phyloP scores from a whole-genome alignment of 345 rosid genomes.

The Passiflora organensis region DNA sequence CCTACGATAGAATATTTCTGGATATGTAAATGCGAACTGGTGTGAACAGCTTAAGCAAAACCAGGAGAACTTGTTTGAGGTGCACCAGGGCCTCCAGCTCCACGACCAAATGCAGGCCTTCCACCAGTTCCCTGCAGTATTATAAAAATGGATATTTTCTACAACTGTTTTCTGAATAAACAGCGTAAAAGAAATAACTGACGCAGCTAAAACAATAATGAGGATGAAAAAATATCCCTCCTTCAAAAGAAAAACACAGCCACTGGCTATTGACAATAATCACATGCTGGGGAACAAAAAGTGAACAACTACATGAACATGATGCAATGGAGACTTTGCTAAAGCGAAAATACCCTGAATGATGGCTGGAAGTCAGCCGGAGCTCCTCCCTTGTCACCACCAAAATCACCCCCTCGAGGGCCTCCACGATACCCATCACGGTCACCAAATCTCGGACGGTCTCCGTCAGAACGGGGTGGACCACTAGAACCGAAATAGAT shows the following conservation, averaged over 20 bases:
- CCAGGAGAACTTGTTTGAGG: slow-evolving; percentile 45
- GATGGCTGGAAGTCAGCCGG: slow-evolving; percentile 46
- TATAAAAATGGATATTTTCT: neutral
- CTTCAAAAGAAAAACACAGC: too few relatives aligned
- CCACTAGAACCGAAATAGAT: slow-evolving; percentile 23
- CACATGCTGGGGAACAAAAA: too few relatives aligned
- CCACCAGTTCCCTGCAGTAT: slow-evolving; percentile 50
- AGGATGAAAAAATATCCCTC: too few relatives aligned
- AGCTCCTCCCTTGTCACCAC: slow-evolving; percentile 44
- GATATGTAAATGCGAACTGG: too few relatives aligned
- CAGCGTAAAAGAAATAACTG: too few relatives aligned
- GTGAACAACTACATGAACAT: too few relatives aligned
- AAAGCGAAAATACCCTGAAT: slow-evolving; percentile 30
- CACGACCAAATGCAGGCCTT: slow-evolving; percentile 75
- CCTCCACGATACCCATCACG: slow-evolving; percentile 46
- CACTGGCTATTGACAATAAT: too few relatives aligned
- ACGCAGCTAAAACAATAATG: too few relatives aligned
- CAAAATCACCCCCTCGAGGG: slow-evolving; percentile 44
- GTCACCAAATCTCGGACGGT: slow-evolving; percentile 45
- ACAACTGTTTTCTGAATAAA: too few relatives aligned
- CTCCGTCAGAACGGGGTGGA: slow-evolving; percentile 46
- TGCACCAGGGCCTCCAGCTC: slow-evolving; percentile 54
- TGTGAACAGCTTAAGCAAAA: slow-evolving; percentile 32
- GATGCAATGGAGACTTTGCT: too few relatives aligned
- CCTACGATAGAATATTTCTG: too few relatives aligned